Evolutionary conservation across 768 basidiomycete species (phyloP), one percentile per base, ranked within the genome.

Genomic region (Kwoniella sp.): DNA sequence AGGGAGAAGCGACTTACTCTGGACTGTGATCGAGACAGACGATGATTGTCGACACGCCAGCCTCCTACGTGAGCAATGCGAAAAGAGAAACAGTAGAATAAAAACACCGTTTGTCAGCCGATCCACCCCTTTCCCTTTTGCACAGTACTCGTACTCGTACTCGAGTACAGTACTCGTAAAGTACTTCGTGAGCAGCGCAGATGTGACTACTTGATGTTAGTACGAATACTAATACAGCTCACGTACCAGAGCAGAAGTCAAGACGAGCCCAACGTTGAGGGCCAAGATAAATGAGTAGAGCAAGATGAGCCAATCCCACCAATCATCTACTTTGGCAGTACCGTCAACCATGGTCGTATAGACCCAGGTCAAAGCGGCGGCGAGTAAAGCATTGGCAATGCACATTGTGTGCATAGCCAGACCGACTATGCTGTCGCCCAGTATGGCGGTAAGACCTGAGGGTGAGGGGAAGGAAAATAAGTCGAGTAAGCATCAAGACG

Each of bases 181-280:
- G n/a, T n/a, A n/a, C n/a, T n/a, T n/a, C n/a, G n/a, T n/a, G n/a
- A n/a, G n/a, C n/a, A n/a, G n/a, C n/a, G n/a, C n/a, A n/a, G n/a
- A n/a, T n/a, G n/a, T n/a, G n/a, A n/a, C n/a, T n/a, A n/a, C n/a
- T n/a, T n/a, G n/a, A n/a, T n/a, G n/a, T n/a, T n/a, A n/a, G n/a
- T n/a, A 33, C 33, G 7, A 13, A 33, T 13, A 33, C 33, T 13
- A 13, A 8, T 22, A 27, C 49, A 33, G 22, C 8, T n/a, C 13
- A 44, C 59, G 37, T 24, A 60, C 59, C 36, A 60, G 19, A 19
- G 59, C 59, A 26, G 59, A 60, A 13, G 59, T 60, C 13, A 60
- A 26, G 30, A 53, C 51, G 2, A 60, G 51, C 8, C 59, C 59
- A 46, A 60, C 52, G 27, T 27, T 52, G 33, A 60, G 29, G 2